Evolutionary conservation across 352 stramenopile species (phyloP).

Genomic region (Lagenidium sp.): DNA sequence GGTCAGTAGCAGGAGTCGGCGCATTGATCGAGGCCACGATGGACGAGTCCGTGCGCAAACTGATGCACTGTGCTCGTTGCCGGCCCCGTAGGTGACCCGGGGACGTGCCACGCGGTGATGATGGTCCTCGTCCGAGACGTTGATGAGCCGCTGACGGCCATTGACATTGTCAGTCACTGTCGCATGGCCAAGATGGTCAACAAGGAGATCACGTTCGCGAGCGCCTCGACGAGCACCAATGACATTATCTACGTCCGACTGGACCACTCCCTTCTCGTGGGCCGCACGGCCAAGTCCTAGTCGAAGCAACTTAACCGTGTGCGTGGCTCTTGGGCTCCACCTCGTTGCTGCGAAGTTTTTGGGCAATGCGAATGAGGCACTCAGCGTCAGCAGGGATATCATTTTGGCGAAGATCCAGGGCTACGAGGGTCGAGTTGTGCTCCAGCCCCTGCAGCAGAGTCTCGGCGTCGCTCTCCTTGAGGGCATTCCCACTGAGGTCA

Average conservation of each 20-base stretch:
- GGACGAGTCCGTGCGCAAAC: neutral
- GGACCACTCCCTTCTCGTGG: conserved; percentile 44
- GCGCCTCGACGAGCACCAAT: conserved; percentile 13
- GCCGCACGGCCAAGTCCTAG: too few species aligned
- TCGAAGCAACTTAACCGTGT: too few species aligned
- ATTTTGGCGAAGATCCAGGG: conserved; percentile 77
- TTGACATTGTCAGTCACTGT: conserved; percentile 53
- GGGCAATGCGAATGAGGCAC: conserved; percentile 51
- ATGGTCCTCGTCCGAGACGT: conserved; percentile 43
- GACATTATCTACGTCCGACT: conserved; percentile 41
- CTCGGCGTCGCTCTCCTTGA: conserved; percentile 53
- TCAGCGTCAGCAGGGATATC: conserved; percentile 49
- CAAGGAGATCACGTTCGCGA: conserved; percentile 50
- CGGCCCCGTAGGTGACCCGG: conserved; percentile 22
- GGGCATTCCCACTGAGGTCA: conserved; percentile 77
- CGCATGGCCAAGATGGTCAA: conserved; percentile 71
- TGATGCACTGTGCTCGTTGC: neutral
- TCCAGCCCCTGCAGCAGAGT: conserved; percentile 48
- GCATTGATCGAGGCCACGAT: too few species aligned
- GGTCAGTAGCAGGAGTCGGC: too few species aligned
- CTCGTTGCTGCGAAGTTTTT: conserved; percentile 71
- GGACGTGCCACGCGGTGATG: conserved; percentile 29
- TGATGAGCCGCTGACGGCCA: conserved; percentile 25
- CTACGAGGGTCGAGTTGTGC: conserved; percentile 47
- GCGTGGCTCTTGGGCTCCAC: conserved; percentile 30